Percentiles rank a stretch among this genome's conserved stretches.
These are phyloP conservation scores for Rhipidocladum racemiflorum DNA, from an alignment of 176 grass and related monocot genomes.

Conservation along the genomic window DNA sequence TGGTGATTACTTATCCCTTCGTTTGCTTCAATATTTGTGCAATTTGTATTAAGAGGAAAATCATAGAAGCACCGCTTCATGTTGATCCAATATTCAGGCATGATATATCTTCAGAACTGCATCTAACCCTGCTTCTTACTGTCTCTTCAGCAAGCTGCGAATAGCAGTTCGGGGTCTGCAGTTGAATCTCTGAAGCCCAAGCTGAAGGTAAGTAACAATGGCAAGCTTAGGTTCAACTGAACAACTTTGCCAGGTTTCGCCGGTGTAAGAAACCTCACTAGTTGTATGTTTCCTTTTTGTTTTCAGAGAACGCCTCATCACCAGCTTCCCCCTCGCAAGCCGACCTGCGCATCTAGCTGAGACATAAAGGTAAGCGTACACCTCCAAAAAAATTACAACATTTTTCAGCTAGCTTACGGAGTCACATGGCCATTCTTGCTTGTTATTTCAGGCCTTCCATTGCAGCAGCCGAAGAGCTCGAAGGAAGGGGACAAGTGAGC, in stretches of 20 bases:
- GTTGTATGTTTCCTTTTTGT: background rate
- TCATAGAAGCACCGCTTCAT: too few species aligned
- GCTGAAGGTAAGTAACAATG: conserved; percentile 56
- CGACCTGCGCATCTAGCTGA: conserved; percentile 67
- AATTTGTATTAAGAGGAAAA: too few species aligned
- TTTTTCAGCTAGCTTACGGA: background rate
- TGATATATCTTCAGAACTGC: background rate
- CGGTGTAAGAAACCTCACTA: background rate
- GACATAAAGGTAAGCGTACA: conserved; percentile 32
- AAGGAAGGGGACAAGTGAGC: background rate
- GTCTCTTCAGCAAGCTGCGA: conserved; percentile 70
- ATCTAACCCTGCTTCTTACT: background rate
- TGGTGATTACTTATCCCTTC: too few species aligned
- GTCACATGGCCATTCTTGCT: conserved; percentile 3
- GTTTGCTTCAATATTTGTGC: too few species aligned
- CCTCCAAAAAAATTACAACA: background rate
- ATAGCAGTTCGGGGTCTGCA: conserved; percentile 46
- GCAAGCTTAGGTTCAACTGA: background rate
- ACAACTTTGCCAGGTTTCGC: background rate
- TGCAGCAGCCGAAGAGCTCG: conserved; percentile 9
- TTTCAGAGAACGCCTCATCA: conserved; percentile 82
- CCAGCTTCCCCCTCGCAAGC: conserved; percentile 88
- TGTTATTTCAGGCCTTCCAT: conserved; percentile 2
- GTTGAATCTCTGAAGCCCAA: conserved; percentile 88
- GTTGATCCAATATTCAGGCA: background rate